phyloP scores from a whole-genome alignment of 106 monocot genomes.

The Dendrobium chrysotoxum region DNA sequence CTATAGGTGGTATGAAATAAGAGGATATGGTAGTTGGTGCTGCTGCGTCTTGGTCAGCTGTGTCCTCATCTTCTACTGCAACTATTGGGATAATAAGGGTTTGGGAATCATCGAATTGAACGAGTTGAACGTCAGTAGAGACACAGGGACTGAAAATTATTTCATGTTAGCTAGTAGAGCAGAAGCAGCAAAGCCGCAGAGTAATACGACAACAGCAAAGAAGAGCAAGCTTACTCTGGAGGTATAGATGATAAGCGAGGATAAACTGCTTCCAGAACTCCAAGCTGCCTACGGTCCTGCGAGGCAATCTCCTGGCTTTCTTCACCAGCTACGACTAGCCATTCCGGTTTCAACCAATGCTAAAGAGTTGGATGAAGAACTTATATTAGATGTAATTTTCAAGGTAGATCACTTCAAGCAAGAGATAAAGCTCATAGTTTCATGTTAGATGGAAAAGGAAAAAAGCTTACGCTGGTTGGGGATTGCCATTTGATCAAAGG shows the following conservation, averaged over 20 bases:
- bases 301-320: slow-evolving; percentile 61
- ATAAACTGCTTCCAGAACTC: slow-evolving; percentile 82
- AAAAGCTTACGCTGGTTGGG: slow-evolving; percentile 46
- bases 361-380: slow-evolving; percentile 13
- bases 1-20: neutral
- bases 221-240: slow-evolving; percentile 45
- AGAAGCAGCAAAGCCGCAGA: neutral
- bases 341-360: slow-evolving; percentile 52
- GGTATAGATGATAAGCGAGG: slow-evolving; percentile 66
- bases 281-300: slow-evolving; percentile 47
- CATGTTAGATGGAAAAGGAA: neutral
- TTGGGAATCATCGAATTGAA: slow-evolving; percentile 28
- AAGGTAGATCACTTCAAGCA: neutral
- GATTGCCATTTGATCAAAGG: slow-evolving; percentile 61
- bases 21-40: neutral
- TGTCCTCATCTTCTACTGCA: slow-evolving; percentile 76
- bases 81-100: slow-evolving; percentile 62
- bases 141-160: slow-evolving; percentile 48
- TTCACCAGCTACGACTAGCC: slow-evolving; percentile 82
- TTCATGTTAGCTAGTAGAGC: neutral
- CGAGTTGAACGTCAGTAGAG: slow-evolving; percentile 30
- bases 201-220: neutral
- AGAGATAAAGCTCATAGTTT: neutral
- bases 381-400: neutral
- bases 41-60: slow-evolving; percentile 18